These are phyloP conservation scores for Isabelozyma heimii DNA, from an alignment of 805 yeast genomes.

Conservation along the genomic window DNA sequence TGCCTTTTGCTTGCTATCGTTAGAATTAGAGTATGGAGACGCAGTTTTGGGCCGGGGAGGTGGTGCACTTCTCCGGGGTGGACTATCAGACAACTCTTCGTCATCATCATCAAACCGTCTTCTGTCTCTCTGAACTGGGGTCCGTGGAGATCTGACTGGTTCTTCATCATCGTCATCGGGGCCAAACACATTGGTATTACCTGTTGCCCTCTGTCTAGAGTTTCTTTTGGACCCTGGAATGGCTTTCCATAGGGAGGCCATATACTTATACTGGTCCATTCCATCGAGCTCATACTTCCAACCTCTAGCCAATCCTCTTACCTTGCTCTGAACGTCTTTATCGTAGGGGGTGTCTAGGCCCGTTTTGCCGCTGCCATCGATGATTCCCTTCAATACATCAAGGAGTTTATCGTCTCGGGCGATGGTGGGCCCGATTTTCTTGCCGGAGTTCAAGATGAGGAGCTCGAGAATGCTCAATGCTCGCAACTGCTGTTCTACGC, in stretches of 20 bases:
- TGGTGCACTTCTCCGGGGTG: slow-evolving; percentile 9
- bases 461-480: slow-evolving; percentile 50
- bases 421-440: slow-evolving; percentile 37
- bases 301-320: slow-evolving; percentile 50
- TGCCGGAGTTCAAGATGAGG: slow-evolving; percentile 42
- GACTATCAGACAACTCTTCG: neutral
- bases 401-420: slow-evolving; percentile 68
- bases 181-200: slow-evolving; percentile 6
- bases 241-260: slow-evolving; percentile 45
- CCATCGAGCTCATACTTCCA: slow-evolving; percentile 66
- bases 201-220: slow-evolving; percentile 5
- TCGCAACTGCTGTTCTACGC: slow-evolving; percentile 56
- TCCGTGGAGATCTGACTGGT: neutral
- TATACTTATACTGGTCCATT: slow-evolving; percentile 45
- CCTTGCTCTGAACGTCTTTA: slow-evolving; percentile 43
- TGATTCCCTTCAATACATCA: slow-evolving; percentile 57
- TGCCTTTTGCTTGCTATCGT: slow-evolving; percentile 9
- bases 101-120: slow-evolving; percentile 1
- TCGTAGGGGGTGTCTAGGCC: slow-evolving; percentile 37
- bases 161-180: slow-evolving; percentile 1
- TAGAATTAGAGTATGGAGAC: slow-evolving; percentile 15
- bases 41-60: slow-evolving; percentile 24
- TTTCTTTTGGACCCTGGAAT: slow-evolving; percentile 34
- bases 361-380: slow-evolving; percentile 35
- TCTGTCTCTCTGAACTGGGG: neutral